Evolutionary conservation across 1,284 basidiomycete genomes (phyloP), one percentile per base, ranked within the genome.

Genomic region (Anthracocystis walkeri): DNA sequence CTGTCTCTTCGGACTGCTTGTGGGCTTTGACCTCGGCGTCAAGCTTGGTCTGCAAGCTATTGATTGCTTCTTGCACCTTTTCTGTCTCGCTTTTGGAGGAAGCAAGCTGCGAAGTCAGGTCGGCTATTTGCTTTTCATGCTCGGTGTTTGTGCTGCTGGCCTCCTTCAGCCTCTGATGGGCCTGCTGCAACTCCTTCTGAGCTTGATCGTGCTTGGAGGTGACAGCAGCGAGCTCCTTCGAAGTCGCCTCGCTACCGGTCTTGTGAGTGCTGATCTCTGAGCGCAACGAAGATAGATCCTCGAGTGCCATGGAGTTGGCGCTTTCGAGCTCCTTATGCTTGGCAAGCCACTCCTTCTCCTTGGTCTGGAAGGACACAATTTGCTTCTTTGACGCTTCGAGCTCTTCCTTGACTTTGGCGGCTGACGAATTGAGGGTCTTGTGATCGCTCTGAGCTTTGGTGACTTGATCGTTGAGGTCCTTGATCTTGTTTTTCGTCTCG

Each of bases 281-380:
- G 1, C 57, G 63, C 46, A 66, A n/a, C 11, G 52, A 20, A 41
- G 63, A 50, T 18, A 59, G 42, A 7, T 72, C 64, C 16, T 62
- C 56, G 27, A 62, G 56, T 6, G 54, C 52, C 42, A 56, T 57
- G 12, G 59, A 42, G n/a, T 65, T 46, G 52, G 27, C 46, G 12
- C 42, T 45, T 48, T 72, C 63, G 33, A 66, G 56, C 48, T 72
- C 69, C 42, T 72, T 65, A 20, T 63, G 69, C 52, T 72, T 63
- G 4, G 59, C 45, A 18, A 63, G 55, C 56, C 33, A 56, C 7
- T 66, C 69, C 38, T 66, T 66, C 52, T 66, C 52, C 55, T 68
- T 65, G 12, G 31, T 35, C 40, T 45, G 41, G 21, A 61, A 41
- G 25, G 54, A 45, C 7, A 49, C 44, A 6, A 73, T 45, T 29